phyloP scores from a whole-genome alignment of 306 rosid genomes.

The Cercis canadensis region DNA sequence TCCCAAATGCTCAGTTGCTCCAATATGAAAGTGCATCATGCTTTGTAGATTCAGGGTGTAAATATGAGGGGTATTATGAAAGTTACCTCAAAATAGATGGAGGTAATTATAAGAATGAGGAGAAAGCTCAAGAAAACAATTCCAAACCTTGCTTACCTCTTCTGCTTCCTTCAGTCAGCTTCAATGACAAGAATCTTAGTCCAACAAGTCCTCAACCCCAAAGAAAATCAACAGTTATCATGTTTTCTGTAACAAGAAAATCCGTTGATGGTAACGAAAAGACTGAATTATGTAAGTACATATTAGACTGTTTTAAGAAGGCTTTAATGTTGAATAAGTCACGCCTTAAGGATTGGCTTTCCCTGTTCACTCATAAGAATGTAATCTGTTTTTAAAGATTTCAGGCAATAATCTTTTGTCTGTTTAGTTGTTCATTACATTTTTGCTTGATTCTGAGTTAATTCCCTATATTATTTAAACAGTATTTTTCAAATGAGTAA shows the following conservation, averaged over 20 bases:
- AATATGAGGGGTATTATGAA: slow-evolving; percentile 74
- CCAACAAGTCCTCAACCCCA: slow-evolving; percentile 36
- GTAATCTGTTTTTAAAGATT: too few relatives aligned
- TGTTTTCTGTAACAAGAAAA: slow-evolving; percentile 71
- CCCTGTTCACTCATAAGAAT: too few relatives aligned
- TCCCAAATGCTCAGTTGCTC: slow-evolving; percentile 57
- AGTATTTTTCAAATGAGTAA: slow-evolving; percentile 3
- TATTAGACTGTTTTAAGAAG: too few relatives aligned
- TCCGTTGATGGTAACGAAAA: slow-evolving; percentile 64
- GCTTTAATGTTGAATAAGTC: too few relatives aligned
- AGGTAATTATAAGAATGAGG: too few relatives aligned
- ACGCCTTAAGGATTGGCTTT: too few relatives aligned
- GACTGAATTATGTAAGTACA: slow-evolving; percentile 59
- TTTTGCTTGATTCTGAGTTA: slow-evolving; percentile 3
- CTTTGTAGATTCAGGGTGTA: slow-evolving; percentile 60
- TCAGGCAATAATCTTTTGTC: too few relatives aligned
- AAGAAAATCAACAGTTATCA: slow-evolving; percentile 66
- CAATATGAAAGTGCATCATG: slow-evolving; percentile 80
- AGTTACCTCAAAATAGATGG: slow-evolving; percentile 78
- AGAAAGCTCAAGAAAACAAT: slow-evolving; percentile 64
- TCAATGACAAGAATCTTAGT: slow-evolving; percentile 49
- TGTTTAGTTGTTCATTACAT: not conserved
- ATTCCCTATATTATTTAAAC: slow-evolving; percentile 6
- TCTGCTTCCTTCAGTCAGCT: slow-evolving; percentile 43
- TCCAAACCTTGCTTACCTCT: slow-evolving; percentile 48